A percentile compares a stretch with the other conserved stretches of the same genome.
phyloP scores from a whole-genome alignment of 345 rosid species.

The Aquilaria sinensis region DNA sequence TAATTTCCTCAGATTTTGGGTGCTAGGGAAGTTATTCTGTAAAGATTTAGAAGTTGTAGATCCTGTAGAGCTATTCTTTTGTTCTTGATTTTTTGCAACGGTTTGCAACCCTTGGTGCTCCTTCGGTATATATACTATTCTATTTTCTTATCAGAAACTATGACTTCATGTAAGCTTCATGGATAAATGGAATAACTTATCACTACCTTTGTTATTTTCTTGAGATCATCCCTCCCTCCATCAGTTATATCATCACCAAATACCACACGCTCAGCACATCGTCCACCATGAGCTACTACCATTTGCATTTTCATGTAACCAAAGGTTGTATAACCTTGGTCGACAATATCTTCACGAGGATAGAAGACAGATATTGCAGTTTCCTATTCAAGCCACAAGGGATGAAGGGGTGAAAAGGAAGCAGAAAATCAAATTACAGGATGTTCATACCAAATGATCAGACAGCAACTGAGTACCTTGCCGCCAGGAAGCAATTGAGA shows the following conservation, averaged over 20 bases:
- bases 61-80: too few relatives aligned
- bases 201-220: slow-evolving; percentile 82
- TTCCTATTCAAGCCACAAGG: slow-evolving; percentile 43
- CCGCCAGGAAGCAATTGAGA: slow-evolving; percentile 99
- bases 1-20: too few relatives aligned
- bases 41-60: too few relatives aligned
- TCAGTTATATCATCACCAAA: slow-evolving; percentile 86
- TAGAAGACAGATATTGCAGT: slow-evolving; percentile 92
- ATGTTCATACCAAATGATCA: background rate
- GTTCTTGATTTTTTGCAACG: too few relatives aligned
- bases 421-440: background rate
- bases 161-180: too few relatives aligned
- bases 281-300: slow-evolving; percentile 98
- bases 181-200: background rate
- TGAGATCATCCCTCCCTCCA: slow-evolving; percentile 92
- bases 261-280: slow-evolving; percentile 83
- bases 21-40: too few relatives aligned
- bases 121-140: too few relatives aligned
- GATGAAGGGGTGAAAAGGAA: slow-evolving; percentile 1
- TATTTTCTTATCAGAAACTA: too few relatives aligned
- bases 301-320: slow-evolving; percentile 99
- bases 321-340: slow-evolving; percentile 94
- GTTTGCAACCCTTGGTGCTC: too few relatives aligned
- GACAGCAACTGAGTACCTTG: slow-evolving; percentile 40
- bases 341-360: slow-evolving; percentile 92